Base-by-base conservation (phyloP, 805 yeast species). In the Metschnikowia chrysomelidarum region DNA sequence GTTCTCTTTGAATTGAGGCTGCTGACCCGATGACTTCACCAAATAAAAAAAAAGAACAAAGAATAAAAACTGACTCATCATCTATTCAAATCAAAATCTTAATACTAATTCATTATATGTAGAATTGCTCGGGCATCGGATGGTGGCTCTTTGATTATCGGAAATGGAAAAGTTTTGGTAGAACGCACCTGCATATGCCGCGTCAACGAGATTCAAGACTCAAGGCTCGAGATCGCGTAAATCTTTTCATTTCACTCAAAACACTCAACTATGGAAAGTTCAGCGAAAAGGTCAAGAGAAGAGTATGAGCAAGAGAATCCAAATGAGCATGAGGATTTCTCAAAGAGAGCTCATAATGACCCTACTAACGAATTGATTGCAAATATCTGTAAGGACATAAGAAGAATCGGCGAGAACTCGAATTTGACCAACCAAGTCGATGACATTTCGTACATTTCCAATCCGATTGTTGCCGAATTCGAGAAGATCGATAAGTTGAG, bases 381-480 rank as follows among this genome's bases (percentile, higher is more conserved):
- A 43, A 66, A 68, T 43, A 64, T 68, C 24, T 67, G 71, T 44
- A 68, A 68, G 37, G 74, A 68, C 42, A 65, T 68, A 30, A 50
- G 73, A 35, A 49, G 71, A 21, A 54, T 68, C 26, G 74, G 73
- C 11, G 73, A 68, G 46, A 65, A 64, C 47, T 50, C 64, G 30
- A 64, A 67, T 49, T 46, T 67, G 24, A 50, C 49, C 23, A 60
- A 53, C 39, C 71, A 67, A 41, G 55, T 70, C 35, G 65, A 69
- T 46, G 75, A 71, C 57, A 71, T 84, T 28, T 80, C 84, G 38
- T 78, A 77, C 50, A 78, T 85, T 49, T 71, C 82, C 23, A 76
- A 72, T 35, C 84, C 86, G 1, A 78, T 82, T 26, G 76, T 75
- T 25, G 76, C 75, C 22, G 85, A 80, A 49, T 76, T 79, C 50